A percentile compares a stretch with the other conserved stretches of the same genome.
phyloP scores from a whole-genome alignment of 352 stramenopile genomes.

The Pythium sukuiense region DNA sequence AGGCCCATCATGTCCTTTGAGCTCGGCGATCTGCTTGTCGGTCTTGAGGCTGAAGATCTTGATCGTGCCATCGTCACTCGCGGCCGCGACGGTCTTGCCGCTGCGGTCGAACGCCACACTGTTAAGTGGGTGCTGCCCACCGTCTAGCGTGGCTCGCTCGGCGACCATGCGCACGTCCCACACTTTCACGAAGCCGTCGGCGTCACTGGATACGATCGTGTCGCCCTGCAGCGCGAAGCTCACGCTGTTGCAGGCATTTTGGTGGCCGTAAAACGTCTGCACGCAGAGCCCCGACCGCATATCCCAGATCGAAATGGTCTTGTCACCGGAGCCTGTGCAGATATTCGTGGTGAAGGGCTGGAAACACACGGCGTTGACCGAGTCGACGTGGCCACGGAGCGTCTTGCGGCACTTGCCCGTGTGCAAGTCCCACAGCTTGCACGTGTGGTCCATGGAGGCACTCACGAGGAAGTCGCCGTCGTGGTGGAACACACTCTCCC shows the following conservation, averaged over 20 bases:
- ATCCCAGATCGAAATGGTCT: conserved; percentile 95
- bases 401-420: conserved; percentile 91
- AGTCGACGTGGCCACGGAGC: conserved; percentile 94
- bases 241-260: conserved; percentile 93
- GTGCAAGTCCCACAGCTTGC: conserved; percentile 91
- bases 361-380: conserved; percentile 92
- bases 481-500: conserved; percentile 92
- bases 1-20: conserved; percentile 91
- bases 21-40: conserved; percentile 62
- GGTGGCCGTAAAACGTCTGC: conserved; percentile 95
- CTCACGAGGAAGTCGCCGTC: conserved; percentile 92
- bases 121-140: conserved; percentile 89
- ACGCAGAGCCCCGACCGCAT: conserved; percentile 90
- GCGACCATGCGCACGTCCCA: conserved; percentile 96
- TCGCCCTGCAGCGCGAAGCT: conserved; percentile 86
- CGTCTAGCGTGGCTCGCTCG: conserved; percentile 85
- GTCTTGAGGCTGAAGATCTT: conserved; percentile 88
- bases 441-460: conserved; percentile 94
- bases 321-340: conserved; percentile 92
- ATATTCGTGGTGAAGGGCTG: conserved; percentile 93
- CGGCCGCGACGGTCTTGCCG: conserved; percentile 78
- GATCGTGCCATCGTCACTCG: conserved; percentile 89
- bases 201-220: conserved; percentile 90
- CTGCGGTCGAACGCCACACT: conserved; percentile 90
- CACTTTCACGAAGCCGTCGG: conserved; percentile 93